Evolutionary conservation across 768 basidiomycete genomes (phyloP), one percentile per base, ranked within the genome.

Genomic region (Phaffia australis): DNA sequence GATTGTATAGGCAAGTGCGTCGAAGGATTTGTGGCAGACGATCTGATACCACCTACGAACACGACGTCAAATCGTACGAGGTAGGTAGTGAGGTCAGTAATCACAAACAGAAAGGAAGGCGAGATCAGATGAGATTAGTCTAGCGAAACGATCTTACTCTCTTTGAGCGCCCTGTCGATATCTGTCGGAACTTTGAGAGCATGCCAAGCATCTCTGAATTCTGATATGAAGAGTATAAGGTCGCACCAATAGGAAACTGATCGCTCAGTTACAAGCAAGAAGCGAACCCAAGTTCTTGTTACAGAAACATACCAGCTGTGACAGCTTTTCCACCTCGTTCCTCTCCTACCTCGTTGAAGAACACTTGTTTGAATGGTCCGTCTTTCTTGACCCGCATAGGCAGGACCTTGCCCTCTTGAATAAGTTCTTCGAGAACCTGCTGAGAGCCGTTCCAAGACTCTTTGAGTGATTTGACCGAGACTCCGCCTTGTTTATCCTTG

Each of bases 391-490:
- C 88, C 55, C 90, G 81, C 21, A 87, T 92, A n/a, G 90, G 87
- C 50, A 91, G 81, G 1, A 91, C 88, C 64, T 90, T 87, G 0
- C 89, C 89, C 71, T 88, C 87, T 73, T 87, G 83, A 75, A 90
- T 89, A n/a, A 93, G 80, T 75, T 92, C 88, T 73, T 91, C 88
- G 54, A 93, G 85, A 0, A 87, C 88, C 54, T 81, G 78, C 0
- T 86, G 85, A 0, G 90, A 87, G 70, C 88, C 87, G 71, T 88
- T 87, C 89, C 91, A 95, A 18, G 87, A 86, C 74, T 94, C 90
- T 73, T 92, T 90, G 51, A 95, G 78, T 1, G 84, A 81, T 23
- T 88, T 84, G 35, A 94, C 86, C 18, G 88, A 83, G 35, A 94
- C 83, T 3, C 90, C 90, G 2, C 88, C 87, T 15, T 89, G 89